These are phyloP conservation scores for Neonectria sp. DNA, from an alignment of 2,329 filamentous ascomycete genomes.

Conservation along the genomic window DNA sequence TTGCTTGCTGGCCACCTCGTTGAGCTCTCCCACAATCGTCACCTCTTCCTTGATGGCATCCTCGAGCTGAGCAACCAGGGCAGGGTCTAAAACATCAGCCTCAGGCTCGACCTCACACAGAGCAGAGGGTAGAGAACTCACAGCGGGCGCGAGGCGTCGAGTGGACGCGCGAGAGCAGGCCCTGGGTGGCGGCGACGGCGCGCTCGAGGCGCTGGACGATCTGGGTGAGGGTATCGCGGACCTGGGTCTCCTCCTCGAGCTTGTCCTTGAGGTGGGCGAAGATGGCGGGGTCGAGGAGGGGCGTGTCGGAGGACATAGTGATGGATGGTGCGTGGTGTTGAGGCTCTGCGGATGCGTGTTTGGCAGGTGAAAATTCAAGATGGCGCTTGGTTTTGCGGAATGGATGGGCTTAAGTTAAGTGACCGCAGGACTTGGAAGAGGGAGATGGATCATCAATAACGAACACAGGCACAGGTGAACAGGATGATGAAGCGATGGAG, in stretches of 20 bases:
- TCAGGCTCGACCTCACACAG: slow-evolving; percentile 3
- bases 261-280: slow-evolving; percentile 90
- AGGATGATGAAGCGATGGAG: background rate
- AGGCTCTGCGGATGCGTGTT: slow-evolving; percentile 30
- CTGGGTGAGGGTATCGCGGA: slow-evolving; percentile 87
- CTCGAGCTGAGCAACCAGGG: slow-evolving; percentile 79
- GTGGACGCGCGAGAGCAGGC: slow-evolving; percentile 89
- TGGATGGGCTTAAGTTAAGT: background rate
- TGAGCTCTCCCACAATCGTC: slow-evolving; percentile 78
- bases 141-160: slow-evolving; percentile 80
- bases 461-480: background rate
- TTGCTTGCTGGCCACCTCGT: slow-evolving; percentile 82
- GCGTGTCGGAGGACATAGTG: slow-evolving; percentile 52
- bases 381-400: background rate
- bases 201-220: slow-evolving; percentile 88
- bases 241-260: slow-evolving; percentile 87
- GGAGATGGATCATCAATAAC: background rate
- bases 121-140: slow-evolving; percentile 49
- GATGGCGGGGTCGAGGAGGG: slow-evolving; percentile 80
- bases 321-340: slow-evolving; percentile 24
- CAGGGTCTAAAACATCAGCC: slow-evolving; percentile 62
- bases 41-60: slow-evolving; percentile 81
- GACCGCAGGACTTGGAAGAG: background rate
- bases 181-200: slow-evolving; percentile 85
- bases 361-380: slow-evolving; percentile 27